Conservation (phyloP, 2,329 filamentous ascomycete genomes). For the Arachnomyces sp. region DNA sequence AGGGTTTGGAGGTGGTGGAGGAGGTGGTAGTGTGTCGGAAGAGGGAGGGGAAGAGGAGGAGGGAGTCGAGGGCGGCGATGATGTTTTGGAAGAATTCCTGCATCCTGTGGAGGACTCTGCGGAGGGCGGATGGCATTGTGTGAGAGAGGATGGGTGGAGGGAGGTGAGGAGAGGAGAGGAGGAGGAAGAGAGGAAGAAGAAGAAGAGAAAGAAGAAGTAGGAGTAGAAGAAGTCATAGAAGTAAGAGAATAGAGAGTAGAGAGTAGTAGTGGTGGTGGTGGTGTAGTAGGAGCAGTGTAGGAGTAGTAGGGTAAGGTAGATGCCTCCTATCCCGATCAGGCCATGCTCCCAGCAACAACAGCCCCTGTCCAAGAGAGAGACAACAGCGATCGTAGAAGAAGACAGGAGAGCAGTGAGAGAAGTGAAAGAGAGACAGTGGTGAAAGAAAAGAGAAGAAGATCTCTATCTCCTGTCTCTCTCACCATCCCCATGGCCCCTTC, state of each 20-base stretch:
- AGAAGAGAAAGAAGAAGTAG: slow-evolving; percentile 3
- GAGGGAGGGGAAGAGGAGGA: slow-evolving; percentile 33
- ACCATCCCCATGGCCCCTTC: too few relatives aligned
- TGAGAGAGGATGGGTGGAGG: slow-evolving; percentile 13
- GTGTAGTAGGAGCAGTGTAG: too few relatives aligned
- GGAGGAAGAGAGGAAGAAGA: slow-evolving; percentile 4
- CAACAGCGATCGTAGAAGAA: too few relatives aligned
- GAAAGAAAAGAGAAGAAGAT: too few relatives aligned
- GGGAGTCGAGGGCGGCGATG: slow-evolving; percentile 31
- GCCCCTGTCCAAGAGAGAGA: too few relatives aligned
- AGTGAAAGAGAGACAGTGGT: too few relatives aligned
- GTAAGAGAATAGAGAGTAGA: slow-evolving; percentile 5
- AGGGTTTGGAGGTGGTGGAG: slow-evolving; percentile 6
- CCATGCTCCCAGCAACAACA: too few relatives aligned
- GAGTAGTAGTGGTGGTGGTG: too few relatives aligned
- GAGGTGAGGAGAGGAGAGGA: slow-evolving; percentile 9
- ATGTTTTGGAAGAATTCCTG: slow-evolving; percentile 34
- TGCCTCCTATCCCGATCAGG: too few relatives aligned
- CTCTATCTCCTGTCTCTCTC: too few relatives aligned
- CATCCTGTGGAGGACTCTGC: slow-evolving; percentile 33
- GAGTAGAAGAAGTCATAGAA: slow-evolving; percentile 2
- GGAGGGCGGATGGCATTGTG: slow-evolving; percentile 28
- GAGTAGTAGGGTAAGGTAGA: too few relatives aligned
- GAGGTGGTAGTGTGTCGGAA: slow-evolving; percentile 22
- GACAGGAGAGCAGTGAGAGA: too few relatives aligned